Evolutionary conservation across 352 stramenopile genomes (phyloP).

Genomic region (Chrysophaeum taylorii): DNA sequence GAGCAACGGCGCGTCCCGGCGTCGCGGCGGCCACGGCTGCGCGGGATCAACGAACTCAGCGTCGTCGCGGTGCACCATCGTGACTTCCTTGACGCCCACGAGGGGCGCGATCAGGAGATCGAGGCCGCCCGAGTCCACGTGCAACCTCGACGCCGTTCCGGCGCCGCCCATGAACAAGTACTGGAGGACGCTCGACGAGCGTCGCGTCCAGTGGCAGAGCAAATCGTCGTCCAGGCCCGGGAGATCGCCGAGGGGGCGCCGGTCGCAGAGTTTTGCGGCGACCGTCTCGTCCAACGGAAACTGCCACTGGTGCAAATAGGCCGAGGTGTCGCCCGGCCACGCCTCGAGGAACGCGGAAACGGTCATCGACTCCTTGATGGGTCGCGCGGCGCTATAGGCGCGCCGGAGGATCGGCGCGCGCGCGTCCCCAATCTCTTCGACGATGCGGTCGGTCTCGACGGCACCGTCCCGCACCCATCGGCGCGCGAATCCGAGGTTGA

Average conservation of each 20-base stretch:
- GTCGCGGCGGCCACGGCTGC: constrained; percentile 41
- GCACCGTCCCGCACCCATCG: not conserved
- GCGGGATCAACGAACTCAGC: constrained; percentile 39
- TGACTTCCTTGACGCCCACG: constrained; percentile 56
- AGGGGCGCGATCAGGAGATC: constrained; percentile 85
- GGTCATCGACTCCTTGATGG: constrained; percentile 39
- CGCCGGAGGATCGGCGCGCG: constrained; percentile 46
- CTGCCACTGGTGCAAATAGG: constrained; percentile 87
- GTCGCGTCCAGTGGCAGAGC: constrained; percentile 75
- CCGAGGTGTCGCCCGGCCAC: constrained; percentile 28
- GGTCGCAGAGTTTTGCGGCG: constrained; percentile 57
- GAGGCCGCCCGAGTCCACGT: constrained; percentile 73
- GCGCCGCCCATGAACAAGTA: constrained; percentile 86
- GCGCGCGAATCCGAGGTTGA: not conserved
- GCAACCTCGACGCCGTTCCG: constrained; percentile 72
- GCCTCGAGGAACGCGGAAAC: constrained; percentile 44
- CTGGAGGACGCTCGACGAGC: constrained; percentile 69
- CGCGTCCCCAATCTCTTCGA: constrained; percentile 46
- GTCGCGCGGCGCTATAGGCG: constrained; percentile 45
- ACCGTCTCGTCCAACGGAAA: constrained; percentile 65
- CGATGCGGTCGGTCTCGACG: constrained; percentile 42
- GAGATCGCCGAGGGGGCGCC: constrained; percentile 48
- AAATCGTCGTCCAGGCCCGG: constrained; percentile 78
- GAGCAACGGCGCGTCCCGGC: constrained; percentile 69
- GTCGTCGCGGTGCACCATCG: constrained; percentile 47